phyloP scores from a whole-genome alignment of 805 yeast genomes.

The Kregervanrija fluxuum region DNA sequence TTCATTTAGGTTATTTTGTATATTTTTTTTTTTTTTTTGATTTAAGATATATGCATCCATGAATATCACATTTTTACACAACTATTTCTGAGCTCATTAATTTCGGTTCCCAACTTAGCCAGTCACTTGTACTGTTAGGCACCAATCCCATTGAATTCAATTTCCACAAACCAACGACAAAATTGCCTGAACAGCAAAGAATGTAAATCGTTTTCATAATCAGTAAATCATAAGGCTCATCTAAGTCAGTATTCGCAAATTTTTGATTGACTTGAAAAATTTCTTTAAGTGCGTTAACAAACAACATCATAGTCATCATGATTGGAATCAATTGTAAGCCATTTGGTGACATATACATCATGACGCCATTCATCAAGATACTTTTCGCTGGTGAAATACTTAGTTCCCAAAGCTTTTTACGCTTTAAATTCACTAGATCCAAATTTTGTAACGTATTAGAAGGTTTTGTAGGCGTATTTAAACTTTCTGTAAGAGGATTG shows the following conservation, averaged over 20 bases:
- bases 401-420: constrained; percentile 77
- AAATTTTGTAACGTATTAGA: neutral
- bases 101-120: constrained; percentile 78
- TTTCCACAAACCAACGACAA: constrained; percentile 80
- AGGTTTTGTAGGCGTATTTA: too few relatives aligned
- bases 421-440: constrained; percentile 33
- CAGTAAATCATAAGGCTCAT: constrained; percentile 16
- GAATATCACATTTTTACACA: constrained; percentile 2
- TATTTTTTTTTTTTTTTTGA: too few relatives aligned
- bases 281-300: constrained; percentile 71
- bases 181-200: constrained; percentile 40
- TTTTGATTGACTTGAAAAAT: constrained; percentile 48
- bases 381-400: constrained; percentile 75
- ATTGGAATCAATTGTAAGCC: constrained; percentile 86
- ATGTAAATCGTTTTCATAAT: constrained; percentile 23
- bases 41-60: too few relatives aligned
- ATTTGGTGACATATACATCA: constrained; percentile 92
- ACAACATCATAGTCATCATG: constrained; percentile 79
- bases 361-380: constrained; percentile 83
- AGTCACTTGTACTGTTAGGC: constrained; percentile 82
- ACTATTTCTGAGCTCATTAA: constrained; percentile 19
- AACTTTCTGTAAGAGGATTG: neutral
- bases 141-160: constrained; percentile 82
- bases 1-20: too few relatives aligned
- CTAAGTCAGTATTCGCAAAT: constrained; percentile 34